Evolutionary conservation across 148 eudicot genomes (phyloP), one percentile per base, ranked within the genome.

Genomic region (Polygonum aviculare): DNA sequence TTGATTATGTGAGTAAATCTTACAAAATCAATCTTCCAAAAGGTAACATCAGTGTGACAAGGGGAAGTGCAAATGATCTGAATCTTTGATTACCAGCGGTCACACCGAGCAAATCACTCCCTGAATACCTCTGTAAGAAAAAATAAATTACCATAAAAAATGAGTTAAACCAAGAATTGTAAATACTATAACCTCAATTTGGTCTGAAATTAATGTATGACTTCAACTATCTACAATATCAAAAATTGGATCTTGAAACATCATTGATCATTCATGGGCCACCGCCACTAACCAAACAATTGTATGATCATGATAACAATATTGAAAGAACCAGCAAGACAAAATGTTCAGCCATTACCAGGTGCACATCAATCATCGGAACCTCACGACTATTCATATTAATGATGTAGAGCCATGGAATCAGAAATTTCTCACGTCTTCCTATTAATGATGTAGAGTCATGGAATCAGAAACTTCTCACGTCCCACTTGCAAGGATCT

Each of bases 401-500:
- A 76, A 96, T 86, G 81, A 93, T 78, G 70, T 91, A 90, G 69
- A 93, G 94, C 99, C 99, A 96, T 26, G 94, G 98, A 76, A 96
- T 78, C 44, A 81, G 80, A 82, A 82, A 96, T 73, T 96, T 96
- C 72, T 96, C 99, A 79, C n/a, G n/a, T n/a, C n/a, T n/a, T n/a
- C n/a, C n/a, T n/a, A n/a, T n/a, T n/a, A n/a, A n/a, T n/a, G n/a
- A n/a, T n/a, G n/a, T n/a, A n/a, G n/a, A n/a, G n/a, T n/a, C n/a
- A n/a, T n/a, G n/a, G n/a, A n/a, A n/a, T n/a, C n/a, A n/a, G n/a
- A n/a, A n/a, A n/a, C n/a, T n/a, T n/a, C n/a, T n/a, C n/a, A n/a
- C 80, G 86, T 75, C 99, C 99, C 73, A 96, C 93, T 86, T 96
- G 98, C 72, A 96, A 88, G 72, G 97, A 89, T 89, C 97, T 93